A percentile compares a stretch with the other conserved stretches of the same genome.
These are phyloP conservation scores for Cardamine occulta DNA, from an alignment of 345 rosid genomes.

Conservation along the genomic window DNA sequence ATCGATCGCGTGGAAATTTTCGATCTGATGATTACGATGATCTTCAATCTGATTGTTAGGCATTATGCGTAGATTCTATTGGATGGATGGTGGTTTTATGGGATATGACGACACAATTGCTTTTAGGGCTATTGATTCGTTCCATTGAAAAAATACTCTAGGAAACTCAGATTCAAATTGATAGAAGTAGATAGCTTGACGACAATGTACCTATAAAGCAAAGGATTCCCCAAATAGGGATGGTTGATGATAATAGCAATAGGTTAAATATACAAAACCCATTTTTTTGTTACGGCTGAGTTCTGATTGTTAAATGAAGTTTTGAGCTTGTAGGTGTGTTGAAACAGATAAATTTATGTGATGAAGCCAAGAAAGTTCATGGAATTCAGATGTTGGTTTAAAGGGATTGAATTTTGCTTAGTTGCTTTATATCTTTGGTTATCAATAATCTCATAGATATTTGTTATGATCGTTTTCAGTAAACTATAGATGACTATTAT, in stretches of 20 bases:
- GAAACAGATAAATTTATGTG: background rate
- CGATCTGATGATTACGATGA: slow-evolving; percentile 5
- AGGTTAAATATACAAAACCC: background rate
- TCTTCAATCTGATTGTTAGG: background rate
- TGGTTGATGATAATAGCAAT: background rate
- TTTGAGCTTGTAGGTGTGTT: slow-evolving; percentile 1
- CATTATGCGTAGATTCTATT: background rate
- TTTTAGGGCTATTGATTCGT: background rate
- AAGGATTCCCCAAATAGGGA: background rate
- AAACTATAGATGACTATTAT: background rate
- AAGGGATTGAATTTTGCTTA: background rate
- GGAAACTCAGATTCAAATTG: background rate
- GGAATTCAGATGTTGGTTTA: background rate
- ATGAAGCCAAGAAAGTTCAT: background rate
- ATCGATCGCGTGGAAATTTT: background rate
- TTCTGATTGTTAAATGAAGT: background rate
- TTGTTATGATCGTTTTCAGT: background rate
- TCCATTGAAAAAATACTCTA: background rate
- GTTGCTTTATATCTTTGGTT: slow-evolving; percentile 6
- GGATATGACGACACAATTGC: background rate
- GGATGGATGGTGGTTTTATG: background rate
- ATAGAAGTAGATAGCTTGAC: slow-evolving; percentile 6
- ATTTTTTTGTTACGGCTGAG: background rate
- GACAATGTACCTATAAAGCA: background rate
- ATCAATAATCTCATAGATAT: background rate